Evolutionary conservation across 1,284 basidiomycete genomes (phyloP).

Genomic region (Leccinum cinnamomeum): DNA sequence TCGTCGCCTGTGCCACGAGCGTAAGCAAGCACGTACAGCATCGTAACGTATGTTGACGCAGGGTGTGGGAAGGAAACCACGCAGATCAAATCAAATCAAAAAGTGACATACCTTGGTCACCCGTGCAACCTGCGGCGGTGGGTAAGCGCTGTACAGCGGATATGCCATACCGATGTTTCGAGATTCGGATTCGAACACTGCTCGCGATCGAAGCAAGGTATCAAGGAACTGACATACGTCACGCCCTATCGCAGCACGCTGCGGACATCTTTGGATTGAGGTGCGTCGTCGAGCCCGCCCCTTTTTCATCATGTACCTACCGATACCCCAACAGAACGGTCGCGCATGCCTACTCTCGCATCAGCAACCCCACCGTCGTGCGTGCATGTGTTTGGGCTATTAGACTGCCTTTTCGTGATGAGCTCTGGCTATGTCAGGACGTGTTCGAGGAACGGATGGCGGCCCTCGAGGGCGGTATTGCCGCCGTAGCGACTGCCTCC

Average conservation of each 20-base stretch:
- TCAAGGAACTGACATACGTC: neutral
- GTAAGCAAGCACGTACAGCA: too few relatives aligned
- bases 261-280: conserved; percentile 17
- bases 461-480: conserved; percentile 77
- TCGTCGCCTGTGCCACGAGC: too few relatives aligned
- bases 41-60: too few relatives aligned
- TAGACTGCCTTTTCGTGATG: neutral
- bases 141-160: too few relatives aligned
- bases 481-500: conserved; percentile 74
- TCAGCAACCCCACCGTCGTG: conserved; percentile 82
- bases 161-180: conserved; percentile 3
- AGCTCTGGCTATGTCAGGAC: conserved; percentile 42
- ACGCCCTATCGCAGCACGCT: conserved; percentile 10
- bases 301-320: neutral
- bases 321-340: conserved; percentile 41
- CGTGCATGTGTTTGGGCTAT: conserved; percentile 23
- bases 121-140: too few relatives aligned
- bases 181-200: neutral
- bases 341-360: conserved; percentile 75
- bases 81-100: too few relatives aligned
- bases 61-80: too few relatives aligned
- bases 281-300: neutral
- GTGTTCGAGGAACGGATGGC: conserved; percentile 81
- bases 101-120: too few relatives aligned
- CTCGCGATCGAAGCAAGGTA: neutral